Evolutionary conservation across 805 yeast genomes (phyloP).

Genomic region (Yamadazyma takamatsuzukensis): DNA sequence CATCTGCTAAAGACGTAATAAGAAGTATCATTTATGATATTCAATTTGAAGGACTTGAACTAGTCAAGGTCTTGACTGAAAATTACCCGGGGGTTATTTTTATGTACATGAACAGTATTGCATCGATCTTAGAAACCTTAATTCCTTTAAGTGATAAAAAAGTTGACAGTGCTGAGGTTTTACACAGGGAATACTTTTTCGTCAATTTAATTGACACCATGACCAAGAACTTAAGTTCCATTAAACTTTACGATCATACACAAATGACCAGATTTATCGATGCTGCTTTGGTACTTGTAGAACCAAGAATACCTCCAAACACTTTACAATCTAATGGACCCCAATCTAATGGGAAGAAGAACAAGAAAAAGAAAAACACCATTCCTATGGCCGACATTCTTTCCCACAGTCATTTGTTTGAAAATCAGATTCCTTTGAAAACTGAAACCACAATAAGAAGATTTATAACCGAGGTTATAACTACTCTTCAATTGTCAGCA

Average conservation of each 20-base stretch:
- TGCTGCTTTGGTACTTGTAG: conserved; percentile 42
- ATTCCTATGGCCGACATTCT: conserved; percentile 64
- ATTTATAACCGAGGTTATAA: conserved; percentile 50
- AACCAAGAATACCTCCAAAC: conserved; percentile 27
- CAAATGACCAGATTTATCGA: conserved; percentile 56
- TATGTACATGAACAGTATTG: conserved; percentile 48
- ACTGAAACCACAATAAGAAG: conserved; percentile 33
- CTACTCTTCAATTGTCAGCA: conserved; percentile 52
- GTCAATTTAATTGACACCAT: conserved; percentile 32
- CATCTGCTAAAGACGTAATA: conserved; percentile 42
- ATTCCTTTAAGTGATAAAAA: conserved; percentile 48
- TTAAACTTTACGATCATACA: conserved; percentile 47
- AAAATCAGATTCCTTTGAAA: conserved; percentile 32
- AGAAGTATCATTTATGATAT: conserved; percentile 39
- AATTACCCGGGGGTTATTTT: conserved; percentile 36
- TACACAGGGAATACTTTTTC: conserved; percentile 37
- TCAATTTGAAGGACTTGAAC: conserved; percentile 42
- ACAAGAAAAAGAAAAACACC: conserved; percentile 38
- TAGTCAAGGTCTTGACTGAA: conserved; percentile 35
- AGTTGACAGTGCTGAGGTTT: conserved; percentile 27
- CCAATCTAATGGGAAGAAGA: conserved; percentile 20
- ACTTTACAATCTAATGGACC: conserved; percentile 2
- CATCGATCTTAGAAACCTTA: conserved; percentile 53
- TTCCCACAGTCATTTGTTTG: conserved; percentile 60
- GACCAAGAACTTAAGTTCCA: conserved; percentile 27